Conservation (phyloP, 768 basidiomycete genomes). For the Krasilnikovozyma curviuscula region DNA sequence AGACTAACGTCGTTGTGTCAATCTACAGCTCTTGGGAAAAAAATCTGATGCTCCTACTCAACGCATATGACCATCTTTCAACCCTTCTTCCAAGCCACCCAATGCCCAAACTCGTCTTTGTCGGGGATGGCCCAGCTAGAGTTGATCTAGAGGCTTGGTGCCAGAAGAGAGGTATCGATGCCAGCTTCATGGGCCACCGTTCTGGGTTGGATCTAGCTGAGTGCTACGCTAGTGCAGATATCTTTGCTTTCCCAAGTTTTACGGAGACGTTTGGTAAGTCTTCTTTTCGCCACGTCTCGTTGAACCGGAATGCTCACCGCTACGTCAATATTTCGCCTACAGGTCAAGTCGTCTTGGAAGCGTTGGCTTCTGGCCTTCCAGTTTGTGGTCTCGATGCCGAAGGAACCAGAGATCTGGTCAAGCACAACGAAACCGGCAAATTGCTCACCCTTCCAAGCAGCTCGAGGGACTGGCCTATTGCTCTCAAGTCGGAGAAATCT, state of each 20-base stretch:
- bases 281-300: neutral
- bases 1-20: neutral
- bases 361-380: constrained; percentile 31
- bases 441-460: constrained; percentile 19
- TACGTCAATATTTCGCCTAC: neutral
- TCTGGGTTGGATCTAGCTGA: constrained; percentile 27
- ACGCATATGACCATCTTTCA: constrained; percentile 24
- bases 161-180: constrained; percentile 21
- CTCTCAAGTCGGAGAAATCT: constrained; percentile 10
- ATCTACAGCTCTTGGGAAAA: constrained; percentile 29
- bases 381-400: constrained; percentile 32
- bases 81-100: constrained; percentile 13
- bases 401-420: constrained; percentile 29
- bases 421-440: constrained; percentile 17
- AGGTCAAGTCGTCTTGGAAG: constrained; percentile 33
- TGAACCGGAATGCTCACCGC: neutral
- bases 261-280: constrained; percentile 19
- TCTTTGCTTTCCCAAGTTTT: constrained; percentile 31
- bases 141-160: constrained; percentile 24
- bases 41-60: constrained; percentile 30
- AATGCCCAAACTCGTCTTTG: constrained; percentile 27
- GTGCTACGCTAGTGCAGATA: constrained; percentile 30
- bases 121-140: constrained; percentile 31
- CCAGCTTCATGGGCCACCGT: constrained; percentile 28
- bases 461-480: constrained; percentile 10